Evolutionary conservation across 2,329 filamentous ascomycete species (phyloP).

Genomic region (Xylaria sp.): DNA sequence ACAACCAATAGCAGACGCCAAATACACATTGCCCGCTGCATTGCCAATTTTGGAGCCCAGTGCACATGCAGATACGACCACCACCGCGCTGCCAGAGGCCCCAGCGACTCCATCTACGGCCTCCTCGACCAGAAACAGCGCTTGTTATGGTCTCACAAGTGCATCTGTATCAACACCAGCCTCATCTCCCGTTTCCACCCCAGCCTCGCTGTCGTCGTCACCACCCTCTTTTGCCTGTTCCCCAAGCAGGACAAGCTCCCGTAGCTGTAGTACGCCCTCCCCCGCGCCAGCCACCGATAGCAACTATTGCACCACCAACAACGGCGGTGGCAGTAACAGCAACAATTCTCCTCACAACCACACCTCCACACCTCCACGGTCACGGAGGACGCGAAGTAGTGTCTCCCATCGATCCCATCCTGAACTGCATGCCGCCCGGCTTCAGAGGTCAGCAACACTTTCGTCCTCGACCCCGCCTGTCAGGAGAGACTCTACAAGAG

Average conservation of each 20-base stretch:
- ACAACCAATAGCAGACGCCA: constrained; percentile 39
- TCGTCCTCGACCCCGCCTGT: constrained; percentile 38
- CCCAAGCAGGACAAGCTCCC: not conserved
- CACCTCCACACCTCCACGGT: constrained; percentile 32
- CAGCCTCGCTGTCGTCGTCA: constrained; percentile 17
- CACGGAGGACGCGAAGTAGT: constrained; percentile 31
- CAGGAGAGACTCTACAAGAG: constrained; percentile 36
- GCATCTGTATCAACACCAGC: constrained; percentile 31
- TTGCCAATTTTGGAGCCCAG: constrained; percentile 35
- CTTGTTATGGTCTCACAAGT: constrained; percentile 32
- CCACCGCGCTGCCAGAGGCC: constrained; percentile 13
- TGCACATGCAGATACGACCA: constrained; percentile 27
- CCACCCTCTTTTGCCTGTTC: constrained; percentile 5
- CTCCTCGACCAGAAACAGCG: constrained; percentile 17
- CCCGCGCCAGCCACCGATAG: constrained; percentile 6
- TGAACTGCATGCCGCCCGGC: constrained; percentile 55
- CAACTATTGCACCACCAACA: no score
- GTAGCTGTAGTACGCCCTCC: constrained; percentile 5
- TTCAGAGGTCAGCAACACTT: constrained; percentile 51
- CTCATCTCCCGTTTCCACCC: constrained; percentile 19
- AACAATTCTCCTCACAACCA: constrained; percentile 15
- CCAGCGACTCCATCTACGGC: constrained; percentile 21
- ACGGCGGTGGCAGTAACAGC: constrained; percentile 1
- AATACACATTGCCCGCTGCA: constrained; percentile 35
- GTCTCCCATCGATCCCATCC: constrained; percentile 32